Evolutionary conservation across 2,329 filamentous ascomycete species (phyloP).

Genomic region (Sclerotinia sclerotiorum): DNA sequence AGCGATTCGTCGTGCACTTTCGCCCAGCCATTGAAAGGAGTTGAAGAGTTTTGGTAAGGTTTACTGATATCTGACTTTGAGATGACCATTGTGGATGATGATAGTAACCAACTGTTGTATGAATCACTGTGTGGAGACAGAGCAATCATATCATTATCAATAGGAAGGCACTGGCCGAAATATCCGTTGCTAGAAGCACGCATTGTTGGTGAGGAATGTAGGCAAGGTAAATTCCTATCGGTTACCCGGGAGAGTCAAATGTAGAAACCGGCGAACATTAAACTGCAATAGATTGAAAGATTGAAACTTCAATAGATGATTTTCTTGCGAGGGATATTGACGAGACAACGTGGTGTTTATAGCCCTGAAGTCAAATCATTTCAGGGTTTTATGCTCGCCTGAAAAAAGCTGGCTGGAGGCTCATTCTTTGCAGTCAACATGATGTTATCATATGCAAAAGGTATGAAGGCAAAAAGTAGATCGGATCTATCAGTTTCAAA

Average conservation of each 20-base stretch:
- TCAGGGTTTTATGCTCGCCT: not conserved
- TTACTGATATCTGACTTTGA: conserved; percentile 16
- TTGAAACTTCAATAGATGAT: conserved; percentile 4
- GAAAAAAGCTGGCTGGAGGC: conserved; percentile 18
- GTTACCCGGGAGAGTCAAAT: conserved; percentile 18
- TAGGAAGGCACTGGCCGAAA: conserved; percentile 12
- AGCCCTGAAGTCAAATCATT: conserved; percentile 15
- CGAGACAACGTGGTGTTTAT: conserved; percentile 23
- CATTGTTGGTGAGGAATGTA: conserved; percentile 23
- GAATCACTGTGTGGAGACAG: conserved; percentile 14
- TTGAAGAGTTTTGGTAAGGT: not conserved
- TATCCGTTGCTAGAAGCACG: conserved; percentile 15
- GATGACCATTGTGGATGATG: conserved; percentile 22
- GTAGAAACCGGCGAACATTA: not conserved
- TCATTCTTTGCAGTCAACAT: conserved; percentile 20
- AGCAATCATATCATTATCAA: conserved; percentile 25
- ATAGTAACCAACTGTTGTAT: conserved; percentile 18
- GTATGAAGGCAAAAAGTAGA: conserved; percentile 15
- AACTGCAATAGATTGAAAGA: conserved; percentile 12
- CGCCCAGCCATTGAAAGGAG: not conserved
- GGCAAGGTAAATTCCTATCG: conserved; percentile 19
- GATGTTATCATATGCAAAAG: conserved; percentile 15
- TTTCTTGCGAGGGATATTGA: conserved; percentile 17
- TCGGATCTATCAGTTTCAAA: conserved; percentile 15
- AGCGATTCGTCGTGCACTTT: not conserved